Base-by-base conservation (phyloP, 1,284 basidiomycete species). In the Ustilago vetiveriae region DNA sequence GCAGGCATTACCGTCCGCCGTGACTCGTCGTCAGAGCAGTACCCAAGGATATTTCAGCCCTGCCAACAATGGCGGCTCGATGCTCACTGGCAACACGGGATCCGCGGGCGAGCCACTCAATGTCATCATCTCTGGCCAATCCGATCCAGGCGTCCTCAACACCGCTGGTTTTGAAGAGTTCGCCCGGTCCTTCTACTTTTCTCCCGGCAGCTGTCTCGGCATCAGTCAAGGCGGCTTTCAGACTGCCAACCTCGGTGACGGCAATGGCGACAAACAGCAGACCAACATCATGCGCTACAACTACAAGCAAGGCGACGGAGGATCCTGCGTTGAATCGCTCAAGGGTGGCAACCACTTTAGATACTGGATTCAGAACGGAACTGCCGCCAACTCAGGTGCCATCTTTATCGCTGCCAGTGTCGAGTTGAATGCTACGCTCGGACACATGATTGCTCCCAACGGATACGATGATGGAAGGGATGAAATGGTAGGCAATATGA, bases 231-330 rank as follows among this genome's bases (percentile, higher is more conserved):
- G 74, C 13, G 78, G 75, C 3, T 49, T 66, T 13, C 82, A 81
- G 38, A 55, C 60, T 22, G 75, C 73, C 53, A 77, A 83, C 50
- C 71, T 79, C 6, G 82, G 80, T 8, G 83, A 81, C 37, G 78
- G 67, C 46, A 71, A 58, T 53, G 80, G 78, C 3, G 27, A 17
- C 37, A 37, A 45, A 16, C 53, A 65, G 26, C 79, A 82, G 54
- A 74, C 68, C 38, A 76, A 74, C 46, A 57, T 80, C 19, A 54
- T 72, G 51, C 70, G 79, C 6, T 74, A 67, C 53, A 71, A 74
- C 24, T 78, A 51, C 53, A 64, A 66, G 27, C 55, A 64, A 43
- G 66, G 72, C n/a, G 71, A 74, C 45, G 60, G 62, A 9, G 71
- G 72, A 4, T 74, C 66, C 4, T 76, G 75, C 37, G 41, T 58